phyloP scores from a whole-genome alignment of 1,284 basidiomycete species.

The Abortiporus biennis region DNA sequence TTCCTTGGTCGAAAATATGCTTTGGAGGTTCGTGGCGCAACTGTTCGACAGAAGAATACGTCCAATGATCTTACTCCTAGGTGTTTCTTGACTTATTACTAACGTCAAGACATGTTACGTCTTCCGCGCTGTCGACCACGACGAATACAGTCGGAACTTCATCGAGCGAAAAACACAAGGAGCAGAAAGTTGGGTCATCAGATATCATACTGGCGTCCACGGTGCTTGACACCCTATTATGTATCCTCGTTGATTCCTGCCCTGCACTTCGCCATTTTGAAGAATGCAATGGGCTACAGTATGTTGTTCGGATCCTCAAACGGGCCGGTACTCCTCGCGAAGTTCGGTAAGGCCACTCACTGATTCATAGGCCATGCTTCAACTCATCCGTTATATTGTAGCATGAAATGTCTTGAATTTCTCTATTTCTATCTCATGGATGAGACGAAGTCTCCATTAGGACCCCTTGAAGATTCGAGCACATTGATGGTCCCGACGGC shows the following conservation, averaged over 20 bases:
- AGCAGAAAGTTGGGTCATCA: too few relatives aligned
- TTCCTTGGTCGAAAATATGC: constrained; percentile 65
- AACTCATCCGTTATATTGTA: constrained; percentile 23
- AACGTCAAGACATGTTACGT: constrained; percentile 56
- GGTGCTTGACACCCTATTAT: constrained; percentile 77
- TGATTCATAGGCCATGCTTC: not conserved
- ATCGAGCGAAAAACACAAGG: not conserved
- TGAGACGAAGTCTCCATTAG: constrained; percentile 35
- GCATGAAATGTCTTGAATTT: constrained; percentile 92
- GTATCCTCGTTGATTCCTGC: constrained; percentile 79
- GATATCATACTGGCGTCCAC: constrained; percentile 42
- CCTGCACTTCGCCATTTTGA: constrained; percentile 73
- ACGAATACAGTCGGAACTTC: too few relatives aligned
- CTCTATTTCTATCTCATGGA: constrained; percentile 89
- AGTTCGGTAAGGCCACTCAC: constrained; percentile 64
- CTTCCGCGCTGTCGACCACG: too few relatives aligned
- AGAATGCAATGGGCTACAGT: constrained; percentile 66
- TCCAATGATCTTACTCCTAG: constrained; percentile 32
- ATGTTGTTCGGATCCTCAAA: constrained; percentile 79
- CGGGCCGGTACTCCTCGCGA: constrained; percentile 75
- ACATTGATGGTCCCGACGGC: constrained; percentile 9
- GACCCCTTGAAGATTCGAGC: constrained; percentile 3
- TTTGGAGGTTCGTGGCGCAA: constrained; percentile 67
- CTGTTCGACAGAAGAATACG: not conserved
- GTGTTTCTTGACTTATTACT: constrained; percentile 62